A percentile compares a stretch with the other conserved stretches of the same genome.
Evolutionary conservation across 768 basidiomycete genomes (phyloP).

Genomic region (Favolaschia claudopus): DNA sequence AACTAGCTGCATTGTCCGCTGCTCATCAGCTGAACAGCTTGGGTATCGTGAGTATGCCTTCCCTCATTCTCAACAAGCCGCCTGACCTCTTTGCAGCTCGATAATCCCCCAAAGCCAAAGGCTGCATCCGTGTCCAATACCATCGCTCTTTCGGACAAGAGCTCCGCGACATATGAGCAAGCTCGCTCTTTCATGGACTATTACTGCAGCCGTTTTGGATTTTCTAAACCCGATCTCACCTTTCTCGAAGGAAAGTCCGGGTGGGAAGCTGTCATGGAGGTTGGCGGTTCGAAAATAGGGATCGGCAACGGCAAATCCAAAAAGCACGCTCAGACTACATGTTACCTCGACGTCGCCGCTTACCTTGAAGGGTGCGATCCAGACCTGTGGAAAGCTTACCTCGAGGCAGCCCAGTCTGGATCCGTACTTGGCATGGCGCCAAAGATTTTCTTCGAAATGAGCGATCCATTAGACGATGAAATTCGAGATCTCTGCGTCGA

Average conservation of each 20-base stretch:
- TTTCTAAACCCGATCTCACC: conserved; percentile 75
- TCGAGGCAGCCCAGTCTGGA: conserved; percentile 65
- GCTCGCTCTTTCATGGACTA: conserved; percentile 95
- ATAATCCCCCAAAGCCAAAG: conserved; percentile 41
- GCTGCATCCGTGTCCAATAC: conserved; percentile 29
- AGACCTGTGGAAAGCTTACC: conserved; percentile 78
- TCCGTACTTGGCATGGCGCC: conserved; percentile 77
- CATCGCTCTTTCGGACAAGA: conserved; percentile 65
- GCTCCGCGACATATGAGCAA: conserved; percentile 68
- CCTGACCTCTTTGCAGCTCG: conserved; percentile 40
- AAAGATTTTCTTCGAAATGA: conserved; percentile 70
- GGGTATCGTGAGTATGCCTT: conserved; percentile 63
- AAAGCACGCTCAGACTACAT: conserved; percentile 73
- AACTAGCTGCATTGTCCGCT: conserved; percentile 78
- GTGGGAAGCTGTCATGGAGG: conserved; percentile 82
- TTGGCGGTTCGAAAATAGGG: conserved; percentile 83
- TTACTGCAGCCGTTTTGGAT: conserved; percentile 83
- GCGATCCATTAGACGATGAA: conserved; percentile 67
- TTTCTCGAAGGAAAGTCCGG: conserved; percentile 48
- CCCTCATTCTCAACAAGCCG: background rate
- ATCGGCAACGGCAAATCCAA: conserved; percentile 83
- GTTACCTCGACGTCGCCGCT: conserved; percentile 86
- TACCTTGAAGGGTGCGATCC: conserved; percentile 89
- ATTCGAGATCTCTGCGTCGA: conserved; percentile 76
- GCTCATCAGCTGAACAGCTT: conserved; percentile 71